A percentile compares a stretch with the other conserved stretches of the same genome.
Evolutionary conservation across 306 rosid genomes (phyloP).

Genomic region (Alnus rubra): DNA sequence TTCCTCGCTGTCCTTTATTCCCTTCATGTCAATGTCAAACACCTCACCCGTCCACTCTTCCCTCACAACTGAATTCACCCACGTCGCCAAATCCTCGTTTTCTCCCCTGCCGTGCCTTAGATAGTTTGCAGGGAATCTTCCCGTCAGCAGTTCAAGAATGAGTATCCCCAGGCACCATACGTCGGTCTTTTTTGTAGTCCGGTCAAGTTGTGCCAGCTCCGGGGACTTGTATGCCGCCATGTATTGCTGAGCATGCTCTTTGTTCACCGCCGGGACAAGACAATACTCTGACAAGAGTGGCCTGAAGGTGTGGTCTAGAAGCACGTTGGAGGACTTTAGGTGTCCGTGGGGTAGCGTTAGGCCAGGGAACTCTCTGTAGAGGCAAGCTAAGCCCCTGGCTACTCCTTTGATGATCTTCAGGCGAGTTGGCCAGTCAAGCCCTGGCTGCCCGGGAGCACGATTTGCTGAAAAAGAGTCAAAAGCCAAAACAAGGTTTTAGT

Average conservation of each 20-base stretch:
- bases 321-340: conserved; percentile 82
- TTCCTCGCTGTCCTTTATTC: conserved; percentile 45
- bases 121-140: conserved; percentile 65
- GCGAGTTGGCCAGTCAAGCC: conserved; percentile 68
- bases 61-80: conserved; percentile 69
- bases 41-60: conserved; percentile 81
- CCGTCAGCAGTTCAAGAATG: conserved; percentile 64
- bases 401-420: conserved; percentile 83
- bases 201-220: conserved; percentile 40
- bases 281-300: conserved; percentile 66
- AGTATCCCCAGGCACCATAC: conserved; percentile 77
- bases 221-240: conserved; percentile 70
- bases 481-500: no score
- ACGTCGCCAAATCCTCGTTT: conserved; percentile 51
- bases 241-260: conserved; percentile 55
- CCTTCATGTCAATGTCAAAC: conserved; percentile 52
- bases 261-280: conserved; percentile 42
- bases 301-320: conserved; percentile 43
- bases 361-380: conserved; percentile 54
- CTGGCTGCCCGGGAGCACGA: conserved; percentile 29
- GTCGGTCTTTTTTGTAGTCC: conserved; percentile 46
- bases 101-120: conserved; percentile 48
- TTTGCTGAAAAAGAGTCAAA: conserved; percentile 39
- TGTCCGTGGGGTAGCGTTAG: conserved; percentile 66
- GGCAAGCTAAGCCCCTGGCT: conserved; percentile 52